Evolutionary conservation across 176 grass and related monocot genomes (phyloP).

Genomic region (Phyllostachys edulis): DNA sequence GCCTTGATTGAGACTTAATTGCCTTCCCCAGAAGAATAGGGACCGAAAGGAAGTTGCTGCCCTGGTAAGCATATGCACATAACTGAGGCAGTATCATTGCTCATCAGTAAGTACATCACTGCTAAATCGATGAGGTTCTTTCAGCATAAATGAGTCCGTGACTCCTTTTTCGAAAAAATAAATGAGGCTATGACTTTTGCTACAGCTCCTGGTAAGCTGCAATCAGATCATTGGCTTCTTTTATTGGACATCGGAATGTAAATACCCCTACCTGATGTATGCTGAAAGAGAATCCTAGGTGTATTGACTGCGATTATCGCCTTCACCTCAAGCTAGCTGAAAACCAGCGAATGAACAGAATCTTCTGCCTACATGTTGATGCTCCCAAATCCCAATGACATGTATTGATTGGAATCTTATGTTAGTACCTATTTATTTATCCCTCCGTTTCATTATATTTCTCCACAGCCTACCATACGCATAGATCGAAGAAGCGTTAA

Average conservation of each 20-base stretch:
- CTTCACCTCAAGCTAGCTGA: neutral
- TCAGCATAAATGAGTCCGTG: neutral
- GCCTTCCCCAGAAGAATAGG: no score
- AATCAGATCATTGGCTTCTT: neutral
- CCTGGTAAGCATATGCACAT: no score
- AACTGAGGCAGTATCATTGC: neutral
- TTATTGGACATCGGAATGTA: neutral
- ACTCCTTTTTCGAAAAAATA: neutral
- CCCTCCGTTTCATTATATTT: no score
- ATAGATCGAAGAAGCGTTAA: no score
- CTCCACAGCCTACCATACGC: no score
- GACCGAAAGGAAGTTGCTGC: no score
- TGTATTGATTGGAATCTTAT: no score
- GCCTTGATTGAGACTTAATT: no score
- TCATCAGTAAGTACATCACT: neutral
- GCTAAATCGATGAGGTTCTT: neutral
- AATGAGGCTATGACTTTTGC: neutral
- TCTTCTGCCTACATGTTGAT: neutral
- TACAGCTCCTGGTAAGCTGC: neutral
- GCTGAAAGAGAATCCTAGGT: neutral
- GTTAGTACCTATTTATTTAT: no score
- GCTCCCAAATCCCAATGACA: no score
- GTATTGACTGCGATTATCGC: neutral
- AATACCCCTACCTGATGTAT: neutral
- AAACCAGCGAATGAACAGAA: neutral